Percentiles rank a stretch among this genome's conserved stretches.
These are phyloP conservation scores for Hirschioporus abietinus DNA, from an alignment of 768 basidiomycete species.

Conservation along the genomic window DNA sequence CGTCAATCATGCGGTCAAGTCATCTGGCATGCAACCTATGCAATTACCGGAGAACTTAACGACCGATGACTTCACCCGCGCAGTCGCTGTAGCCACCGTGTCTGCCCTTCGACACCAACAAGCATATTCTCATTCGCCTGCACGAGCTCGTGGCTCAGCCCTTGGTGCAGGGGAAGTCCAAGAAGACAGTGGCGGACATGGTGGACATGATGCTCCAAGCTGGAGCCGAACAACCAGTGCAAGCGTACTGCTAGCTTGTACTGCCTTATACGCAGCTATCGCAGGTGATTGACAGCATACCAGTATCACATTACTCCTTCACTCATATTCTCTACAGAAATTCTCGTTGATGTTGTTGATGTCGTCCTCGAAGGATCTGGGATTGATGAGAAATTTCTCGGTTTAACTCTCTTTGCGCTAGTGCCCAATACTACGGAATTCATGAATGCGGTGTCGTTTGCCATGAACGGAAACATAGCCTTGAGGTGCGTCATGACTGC, in stretches of 20 bases:
- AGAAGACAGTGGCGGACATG: constrained; percentile 52
- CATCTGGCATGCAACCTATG: constrained; percentile 40
- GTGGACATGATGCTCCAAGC: constrained; percentile 91
- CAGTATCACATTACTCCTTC: constrained; percentile 4
- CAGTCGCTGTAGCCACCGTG: constrained; percentile 91
- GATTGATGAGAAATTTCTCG: constrained; percentile 96
- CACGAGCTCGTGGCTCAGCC: constrained; percentile 38
- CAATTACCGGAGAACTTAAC: constrained; percentile 64
- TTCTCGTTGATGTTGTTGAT: constrained; percentile 94
- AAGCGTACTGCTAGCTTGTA: constrained; percentile 84
- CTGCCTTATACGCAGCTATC: constrained; percentile 89
- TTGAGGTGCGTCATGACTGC: constrained; percentile 56
- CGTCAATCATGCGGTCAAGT: constrained; percentile 73
- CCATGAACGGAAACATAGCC: constrained; percentile 94
- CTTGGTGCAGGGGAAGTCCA: constrained; percentile 31
- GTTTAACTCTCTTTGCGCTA: constrained; percentile 92
- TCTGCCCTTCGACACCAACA: constrained; percentile 83
- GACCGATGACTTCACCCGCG: constrained; percentile 86
- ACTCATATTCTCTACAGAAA: constrained; percentile 48
- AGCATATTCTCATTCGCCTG: constrained; percentile 43
- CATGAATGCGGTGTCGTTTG: constrained; percentile 99
- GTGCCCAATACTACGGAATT: constrained; percentile 99
- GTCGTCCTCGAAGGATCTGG: constrained; percentile 85
- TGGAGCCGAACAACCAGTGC: constrained; percentile 92
- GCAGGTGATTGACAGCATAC: constrained; percentile 59